Conservation (phyloP, 129 eudicot species). For the Saussurea involucrata region DNA sequence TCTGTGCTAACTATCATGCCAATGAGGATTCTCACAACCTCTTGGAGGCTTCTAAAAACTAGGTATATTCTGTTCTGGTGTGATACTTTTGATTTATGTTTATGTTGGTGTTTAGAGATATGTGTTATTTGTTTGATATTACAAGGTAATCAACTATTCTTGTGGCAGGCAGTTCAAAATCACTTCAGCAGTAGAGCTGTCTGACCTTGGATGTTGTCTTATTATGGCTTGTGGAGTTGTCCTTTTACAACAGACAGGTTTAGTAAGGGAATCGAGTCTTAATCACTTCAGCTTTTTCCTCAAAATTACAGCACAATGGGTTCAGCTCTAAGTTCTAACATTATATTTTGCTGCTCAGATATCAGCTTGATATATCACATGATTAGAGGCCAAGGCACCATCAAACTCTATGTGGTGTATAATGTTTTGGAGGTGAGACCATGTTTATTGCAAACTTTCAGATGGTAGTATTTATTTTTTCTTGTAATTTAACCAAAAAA, state of each 20-base stretch:
- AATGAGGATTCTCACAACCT: slow-evolving; percentile 52
- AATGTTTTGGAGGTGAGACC: slow-evolving; percentile 90
- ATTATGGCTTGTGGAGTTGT: slow-evolving; percentile 14
- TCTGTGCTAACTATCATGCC: slow-evolving; percentile 95
- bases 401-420: slow-evolving; percentile 96
- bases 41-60: slow-evolving; percentile 58
- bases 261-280: slow-evolving; percentile 39
- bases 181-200: slow-evolving; percentile 82
- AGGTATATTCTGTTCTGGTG: slow-evolving; percentile 43
- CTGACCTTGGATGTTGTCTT: slow-evolving; percentile 81
- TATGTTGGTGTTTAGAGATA: neutral
- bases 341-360: slow-evolving; percentile 48
- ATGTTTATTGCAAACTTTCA: slow-evolving; percentile 2
- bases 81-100: neutral
- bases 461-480: neutral
- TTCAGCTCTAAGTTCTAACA: slow-evolving; percentile 21
- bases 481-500: neutral
- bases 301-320: neutral
- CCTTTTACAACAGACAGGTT: slow-evolving; percentile 86
- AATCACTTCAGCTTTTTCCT: neutral
- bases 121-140: neutral
- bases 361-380: slow-evolving; percentile 96
- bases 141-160: slow-evolving; percentile 26
- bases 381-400: slow-evolving; percentile 97
- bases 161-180: slow-evolving; percentile 83